A percentile compares a stretch with the other conserved stretches of the same genome.
These are phyloP conservation scores for Boletus sp. DNA, from an alignment of 768 basidiomycete genomes.

Conservation along the genomic window DNA sequence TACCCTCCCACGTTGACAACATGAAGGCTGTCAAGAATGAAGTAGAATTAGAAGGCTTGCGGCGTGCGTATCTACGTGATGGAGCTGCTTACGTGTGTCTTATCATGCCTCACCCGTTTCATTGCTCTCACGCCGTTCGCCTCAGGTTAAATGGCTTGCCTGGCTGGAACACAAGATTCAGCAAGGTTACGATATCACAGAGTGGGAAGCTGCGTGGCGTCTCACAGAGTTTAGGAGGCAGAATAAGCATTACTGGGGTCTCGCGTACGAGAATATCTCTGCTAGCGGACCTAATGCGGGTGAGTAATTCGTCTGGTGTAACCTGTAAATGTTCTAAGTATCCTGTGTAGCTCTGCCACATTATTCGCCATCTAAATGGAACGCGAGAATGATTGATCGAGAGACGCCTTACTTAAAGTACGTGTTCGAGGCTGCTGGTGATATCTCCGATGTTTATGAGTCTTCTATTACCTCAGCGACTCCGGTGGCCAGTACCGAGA, in stretches of 20 bases:
- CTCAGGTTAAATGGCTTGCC: conserved; percentile 75
- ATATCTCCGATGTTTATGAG: conserved; percentile 16
- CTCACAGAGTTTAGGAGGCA: conserved; percentile 73
- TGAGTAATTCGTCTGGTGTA: conserved; percentile 25
- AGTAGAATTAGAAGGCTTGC: conserved; percentile 79
- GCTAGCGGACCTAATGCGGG: conserved; percentile 87
- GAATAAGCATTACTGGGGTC: conserved; percentile 74
- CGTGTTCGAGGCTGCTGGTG: conserved; percentile 27
- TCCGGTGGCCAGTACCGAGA: conserved; percentile 90
- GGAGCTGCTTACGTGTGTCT: conserved; percentile 76
- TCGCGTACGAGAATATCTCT: conserved; percentile 88
- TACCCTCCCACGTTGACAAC: conserved; percentile 66
- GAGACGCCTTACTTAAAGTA: conserved; percentile 88
- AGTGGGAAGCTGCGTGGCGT: conserved; percentile 88
- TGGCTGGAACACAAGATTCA: conserved; percentile 84
- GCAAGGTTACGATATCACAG: conserved; percentile 80
- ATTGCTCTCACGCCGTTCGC: conserved; percentile 11
- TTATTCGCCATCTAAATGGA: conserved; percentile 73
- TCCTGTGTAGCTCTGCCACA: conserved; percentile 73
- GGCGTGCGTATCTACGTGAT: conserved; percentile 84
- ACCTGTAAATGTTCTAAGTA: neutral
- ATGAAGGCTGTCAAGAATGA: conserved; percentile 90
- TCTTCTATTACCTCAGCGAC: conserved; percentile 53
- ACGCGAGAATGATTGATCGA: conserved; percentile 71
- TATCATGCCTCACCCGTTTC: conserved; percentile 6